A percentile compares a stretch with the other conserved stretches of the same genome.
These are phyloP conservation scores for Fusarium nurragi DNA, from an alignment of 2,329 filamentous ascomycete genomes.

Conservation along the genomic window DNA sequence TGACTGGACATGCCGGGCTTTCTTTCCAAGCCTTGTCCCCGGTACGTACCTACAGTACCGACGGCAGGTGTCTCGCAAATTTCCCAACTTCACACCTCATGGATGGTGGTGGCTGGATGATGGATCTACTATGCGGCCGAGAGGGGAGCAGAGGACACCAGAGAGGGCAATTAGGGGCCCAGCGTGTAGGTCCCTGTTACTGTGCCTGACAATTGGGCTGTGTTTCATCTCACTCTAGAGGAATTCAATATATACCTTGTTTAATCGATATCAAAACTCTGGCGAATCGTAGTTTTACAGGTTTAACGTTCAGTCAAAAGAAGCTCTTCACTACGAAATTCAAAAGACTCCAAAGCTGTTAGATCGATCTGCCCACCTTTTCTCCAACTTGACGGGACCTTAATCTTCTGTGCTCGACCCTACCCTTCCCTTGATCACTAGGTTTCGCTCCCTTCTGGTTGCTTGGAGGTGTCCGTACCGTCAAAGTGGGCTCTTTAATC, in stretches of 20 bases:
- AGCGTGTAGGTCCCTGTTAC: neutral
- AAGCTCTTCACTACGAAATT: slow-evolving; percentile 7
- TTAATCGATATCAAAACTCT: neutral
- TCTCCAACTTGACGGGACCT: slow-evolving; percentile 10
- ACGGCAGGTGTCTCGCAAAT: neutral
- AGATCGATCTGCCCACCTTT: slow-evolving; percentile 1
- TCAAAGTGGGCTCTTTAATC: neutral
- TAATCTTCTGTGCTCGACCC: slow-evolving; percentile 1
- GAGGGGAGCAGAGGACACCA: neutral
- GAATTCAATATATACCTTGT: neutral
- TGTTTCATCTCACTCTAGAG: slow-evolving; percentile 6
- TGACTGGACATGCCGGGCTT: too few relatives aligned
- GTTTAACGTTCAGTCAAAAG: slow-evolving; percentile 4
- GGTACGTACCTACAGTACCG: too few relatives aligned
- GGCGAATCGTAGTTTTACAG: neutral
- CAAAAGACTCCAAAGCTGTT: neutral
- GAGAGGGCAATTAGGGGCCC: neutral
- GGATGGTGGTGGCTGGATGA: neutral
- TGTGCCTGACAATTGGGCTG: neutral
- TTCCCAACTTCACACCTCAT: neutral
- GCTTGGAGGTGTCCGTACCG: neutral
- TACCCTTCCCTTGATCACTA: too few relatives aligned
- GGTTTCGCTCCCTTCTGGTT: neutral
- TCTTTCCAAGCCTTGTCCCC: too few relatives aligned
- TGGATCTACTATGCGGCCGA: neutral